Evolutionary conservation across 169 alveolate species (phyloP).

Genomic region (Theileria parva): DNA sequence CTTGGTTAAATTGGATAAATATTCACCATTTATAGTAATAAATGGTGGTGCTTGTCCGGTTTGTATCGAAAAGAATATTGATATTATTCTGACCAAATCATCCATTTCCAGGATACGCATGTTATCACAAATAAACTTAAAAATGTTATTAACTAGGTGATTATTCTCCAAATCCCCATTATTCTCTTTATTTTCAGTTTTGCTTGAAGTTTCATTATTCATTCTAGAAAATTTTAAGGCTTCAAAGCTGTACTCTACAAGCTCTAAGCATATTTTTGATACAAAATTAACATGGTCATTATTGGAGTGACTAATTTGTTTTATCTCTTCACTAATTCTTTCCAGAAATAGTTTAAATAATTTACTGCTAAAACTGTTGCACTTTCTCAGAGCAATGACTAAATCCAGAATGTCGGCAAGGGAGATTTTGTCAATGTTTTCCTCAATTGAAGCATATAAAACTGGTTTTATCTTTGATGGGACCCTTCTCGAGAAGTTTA

Average conservation of each 20-base stretch:
- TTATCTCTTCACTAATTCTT: not conserved
- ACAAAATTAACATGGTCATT: not conserved
- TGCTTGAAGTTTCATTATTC: too few relatives aligned
- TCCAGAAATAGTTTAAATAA: not conserved
- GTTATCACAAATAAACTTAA: slow-evolving; percentile 3
- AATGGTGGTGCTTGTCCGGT: not conserved
- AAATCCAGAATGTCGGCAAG: not conserved
- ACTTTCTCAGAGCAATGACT: not conserved
- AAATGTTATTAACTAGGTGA: not conserved
- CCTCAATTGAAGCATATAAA: not conserved
- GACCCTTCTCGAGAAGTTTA: slow-evolving; percentile 7
- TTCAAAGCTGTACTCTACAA: not conserved
- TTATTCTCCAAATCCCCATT: too few relatives aligned
- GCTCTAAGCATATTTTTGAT: not conserved
- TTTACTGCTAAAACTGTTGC: not conserved
- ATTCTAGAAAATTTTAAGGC: too few relatives aligned
- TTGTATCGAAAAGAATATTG: not conserved
- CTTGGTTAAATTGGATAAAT: not conserved
- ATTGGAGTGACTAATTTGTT: not conserved
- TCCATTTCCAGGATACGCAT: not conserved
- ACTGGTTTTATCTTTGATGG: slow-evolving; percentile 5
- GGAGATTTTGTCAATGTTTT: not conserved
- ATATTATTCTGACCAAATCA: slow-evolving; percentile 5
- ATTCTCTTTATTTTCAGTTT: too few relatives aligned
- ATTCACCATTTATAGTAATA: not conserved